A percentile compares a stretch with the other conserved stretches of the same genome.
Conservation (phyloP, 768 basidiomycete genomes). For the Boletellus emodensis region DNA sequence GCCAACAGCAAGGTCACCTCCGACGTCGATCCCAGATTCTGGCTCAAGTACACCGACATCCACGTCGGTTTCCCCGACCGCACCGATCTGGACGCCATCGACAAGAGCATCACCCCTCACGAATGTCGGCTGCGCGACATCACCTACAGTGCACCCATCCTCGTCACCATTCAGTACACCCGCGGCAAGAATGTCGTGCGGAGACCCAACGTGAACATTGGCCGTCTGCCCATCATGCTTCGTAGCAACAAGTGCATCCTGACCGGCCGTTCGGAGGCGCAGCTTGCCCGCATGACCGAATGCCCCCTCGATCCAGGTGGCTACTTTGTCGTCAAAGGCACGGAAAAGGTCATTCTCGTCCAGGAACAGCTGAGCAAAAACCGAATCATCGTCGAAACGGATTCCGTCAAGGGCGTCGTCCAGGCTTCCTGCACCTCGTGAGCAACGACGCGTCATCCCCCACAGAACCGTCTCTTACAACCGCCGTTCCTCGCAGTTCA, state of each 20-base stretch:
- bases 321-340: constrained; percentile 98
- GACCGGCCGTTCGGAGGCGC: constrained; percentile 67
- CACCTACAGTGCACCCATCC: constrained; percentile 89
- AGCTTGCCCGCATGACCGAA: constrained; percentile 92
- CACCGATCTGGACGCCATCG: constrained; percentile 73
- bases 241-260: constrained; percentile 93
- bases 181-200: constrained; percentile 86
- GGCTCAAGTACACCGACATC: constrained; percentile 95
- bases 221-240: constrained; percentile 93
- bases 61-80: constrained; percentile 89
- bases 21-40: constrained; percentile 95
- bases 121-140: constrained; percentile 96
- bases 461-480: constrained; percentile 5
- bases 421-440: constrained; percentile 96
- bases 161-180: constrained; percentile 93
- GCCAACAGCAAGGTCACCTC: constrained; percentile 93
- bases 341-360: constrained; percentile 98
- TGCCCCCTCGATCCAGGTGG: constrained; percentile 99
- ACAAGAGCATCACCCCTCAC: constrained; percentile 87
- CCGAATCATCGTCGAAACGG: constrained; percentile 96
- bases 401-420: constrained; percentile 82
- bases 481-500: constrained; percentile 44
- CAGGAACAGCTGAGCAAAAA: constrained; percentile 99
- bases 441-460: constrained; percentile 30
- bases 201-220: constrained; percentile 79